A percentile compares a stretch with the other conserved stretches of the same genome.
Conservation (phyloP, 768 basidiomycete genomes). For the Hericium rajendrae region DNA sequence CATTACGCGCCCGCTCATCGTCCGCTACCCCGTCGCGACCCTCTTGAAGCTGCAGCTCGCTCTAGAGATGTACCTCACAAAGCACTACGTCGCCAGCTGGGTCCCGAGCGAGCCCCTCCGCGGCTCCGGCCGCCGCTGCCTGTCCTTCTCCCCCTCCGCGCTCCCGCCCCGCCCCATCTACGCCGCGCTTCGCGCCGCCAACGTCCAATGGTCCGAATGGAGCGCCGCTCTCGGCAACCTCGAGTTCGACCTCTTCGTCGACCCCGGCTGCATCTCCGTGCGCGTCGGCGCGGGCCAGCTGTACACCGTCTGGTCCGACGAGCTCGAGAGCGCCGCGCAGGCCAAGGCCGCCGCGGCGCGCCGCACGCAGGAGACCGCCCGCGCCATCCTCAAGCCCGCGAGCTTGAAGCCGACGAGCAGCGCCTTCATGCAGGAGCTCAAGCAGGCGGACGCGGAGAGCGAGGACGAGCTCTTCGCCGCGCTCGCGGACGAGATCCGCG, state of each 20-base stretch:
- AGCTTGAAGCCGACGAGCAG: constrained; percentile 11
- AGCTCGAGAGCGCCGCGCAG: constrained; percentile 24
- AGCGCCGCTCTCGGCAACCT: constrained; percentile 54
- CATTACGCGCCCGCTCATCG: constrained; percentile 57
- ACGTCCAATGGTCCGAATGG: constrained; percentile 79
- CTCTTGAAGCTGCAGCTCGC: constrained; percentile 61
- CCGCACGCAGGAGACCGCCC: not conserved
- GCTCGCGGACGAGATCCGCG: constrained; percentile 62
- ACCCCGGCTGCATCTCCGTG: constrained; percentile 69
- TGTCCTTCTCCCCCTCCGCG: constrained; percentile 58
- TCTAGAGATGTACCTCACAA: constrained; percentile 65
- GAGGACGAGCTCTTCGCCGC: constrained; percentile 67
- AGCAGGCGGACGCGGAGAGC: constrained; percentile 59
- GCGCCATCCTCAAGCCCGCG: not conserved
- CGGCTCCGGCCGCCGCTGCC: constrained; percentile 65
- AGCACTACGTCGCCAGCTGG: constrained; percentile 63
- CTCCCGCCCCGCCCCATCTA: constrained; percentile 66
- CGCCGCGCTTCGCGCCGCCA: constrained; percentile 57
- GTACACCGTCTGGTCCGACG: constrained; percentile 61
- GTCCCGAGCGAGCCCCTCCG: constrained; percentile 50
- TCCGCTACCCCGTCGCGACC: constrained; percentile 45
- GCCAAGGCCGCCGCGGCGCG: not conserved
- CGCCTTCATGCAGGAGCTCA: constrained; percentile 60
- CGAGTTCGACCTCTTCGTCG: constrained; percentile 74
- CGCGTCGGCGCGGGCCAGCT: constrained; percentile 44